These are phyloP conservation scores for Strobilomyces dryophilus DNA, from an alignment of 768 basidiomycete genomes.

Conservation along the genomic window DNA sequence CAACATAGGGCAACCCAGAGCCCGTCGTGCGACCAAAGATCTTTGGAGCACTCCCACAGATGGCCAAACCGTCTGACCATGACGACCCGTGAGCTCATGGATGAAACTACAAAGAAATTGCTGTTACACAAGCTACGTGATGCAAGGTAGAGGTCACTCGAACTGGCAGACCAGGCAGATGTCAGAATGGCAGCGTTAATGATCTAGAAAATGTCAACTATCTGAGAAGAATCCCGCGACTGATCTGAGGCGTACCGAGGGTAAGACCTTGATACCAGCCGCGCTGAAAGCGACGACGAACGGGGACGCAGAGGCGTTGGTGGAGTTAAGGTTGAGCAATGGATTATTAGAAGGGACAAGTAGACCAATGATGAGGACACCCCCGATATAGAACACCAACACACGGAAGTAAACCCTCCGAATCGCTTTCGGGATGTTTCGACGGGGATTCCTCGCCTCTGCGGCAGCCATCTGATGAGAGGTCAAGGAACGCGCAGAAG, in stretches of 20 bases:
- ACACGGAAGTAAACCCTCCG: no score
- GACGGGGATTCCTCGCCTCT: slow-evolving; percentile 5
- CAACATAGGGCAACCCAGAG: no score
- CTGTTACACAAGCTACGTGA: no score
- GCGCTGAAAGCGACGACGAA: neutral
- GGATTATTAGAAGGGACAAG: neutral
- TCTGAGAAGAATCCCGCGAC: neutral
- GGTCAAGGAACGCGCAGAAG: neutral
- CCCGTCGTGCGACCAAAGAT: no score
- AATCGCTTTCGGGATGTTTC: neutral
- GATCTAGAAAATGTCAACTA: neutral
- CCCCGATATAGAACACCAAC: no score
- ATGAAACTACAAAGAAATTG: no score
- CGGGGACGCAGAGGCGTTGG: neutral
- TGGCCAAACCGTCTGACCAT: no score
- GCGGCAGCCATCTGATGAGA: neutral
- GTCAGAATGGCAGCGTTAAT: slow-evolving; percentile 2
- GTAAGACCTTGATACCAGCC: neutral
- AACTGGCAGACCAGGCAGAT: no score
- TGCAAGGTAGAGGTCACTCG: no score
- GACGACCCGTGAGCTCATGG: no score
- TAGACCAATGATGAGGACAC: neutral
- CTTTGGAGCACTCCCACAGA: no score
- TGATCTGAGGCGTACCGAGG: neutral
- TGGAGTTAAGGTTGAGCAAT: slow-evolving; percentile 21